Percentiles rank a stretch among this genome's conserved stretches.
phyloP scores from a whole-genome alignment of 2,329 filamentous ascomycete genomes.

The Calonectria henricotiae region DNA sequence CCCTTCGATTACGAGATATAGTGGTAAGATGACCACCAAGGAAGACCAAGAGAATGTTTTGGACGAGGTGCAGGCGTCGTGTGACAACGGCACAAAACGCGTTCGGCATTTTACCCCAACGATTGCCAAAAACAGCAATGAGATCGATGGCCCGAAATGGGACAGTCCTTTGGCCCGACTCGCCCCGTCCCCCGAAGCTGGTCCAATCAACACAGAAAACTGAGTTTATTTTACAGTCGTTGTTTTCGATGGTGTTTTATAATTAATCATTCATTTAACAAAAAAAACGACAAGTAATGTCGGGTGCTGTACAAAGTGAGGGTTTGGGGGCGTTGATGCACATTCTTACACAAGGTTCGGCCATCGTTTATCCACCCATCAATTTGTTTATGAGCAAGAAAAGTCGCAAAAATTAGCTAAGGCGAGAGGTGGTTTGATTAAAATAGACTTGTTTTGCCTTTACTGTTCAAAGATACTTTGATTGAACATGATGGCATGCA shows the following conservation, averaged over 20 bases:
- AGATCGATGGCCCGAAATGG: slow-evolving; percentile 64
- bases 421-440: slow-evolving; percentile 24
- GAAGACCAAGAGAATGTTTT: slow-evolving; percentile 36
- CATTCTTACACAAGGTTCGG: background rate
- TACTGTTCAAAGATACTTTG: too few relatives aligned
- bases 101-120: slow-evolving; percentile 57
- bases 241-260: background rate
- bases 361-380: slow-evolving; percentile 5
- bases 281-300: background rate
- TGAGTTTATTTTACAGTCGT: background rate
- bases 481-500: too few relatives aligned
- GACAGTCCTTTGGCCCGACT: slow-evolving; percentile 49
- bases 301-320: slow-evolving; percentile 8
- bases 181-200: slow-evolving; percentile 41
- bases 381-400: background rate
- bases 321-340: slow-evolving; percentile 16
- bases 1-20: slow-evolving; percentile 30
- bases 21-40: slow-evolving; percentile 24
- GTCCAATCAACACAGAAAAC: background rate
- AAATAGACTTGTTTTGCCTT: slow-evolving; percentile 21
- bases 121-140: slow-evolving; percentile 65
- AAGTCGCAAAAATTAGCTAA: background rate
- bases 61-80: slow-evolving; percentile 37
- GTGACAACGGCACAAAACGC: slow-evolving; percentile 64
- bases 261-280: slow-evolving; percentile 15